Percentiles rank a stretch among this genome's conserved stretches.
phyloP scores from a whole-genome alignment of 495 filamentous ascomycete genomes.

The Hyaloscypha bicolor region DNA sequence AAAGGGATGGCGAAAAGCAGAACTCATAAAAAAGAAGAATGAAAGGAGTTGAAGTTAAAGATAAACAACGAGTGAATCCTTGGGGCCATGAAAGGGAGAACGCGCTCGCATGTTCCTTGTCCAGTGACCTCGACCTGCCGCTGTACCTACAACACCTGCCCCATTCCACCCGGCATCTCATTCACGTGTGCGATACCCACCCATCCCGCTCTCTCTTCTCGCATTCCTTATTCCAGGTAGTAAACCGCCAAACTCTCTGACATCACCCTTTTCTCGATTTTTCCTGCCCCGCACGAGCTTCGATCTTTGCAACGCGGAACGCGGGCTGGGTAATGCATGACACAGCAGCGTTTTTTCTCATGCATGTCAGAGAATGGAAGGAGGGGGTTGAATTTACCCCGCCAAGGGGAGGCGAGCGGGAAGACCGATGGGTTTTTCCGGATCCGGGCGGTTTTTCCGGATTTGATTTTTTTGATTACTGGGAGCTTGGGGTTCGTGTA shows the following conservation, averaged over 20 bases:
- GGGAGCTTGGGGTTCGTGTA: no score
- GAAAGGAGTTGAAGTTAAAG: no score
- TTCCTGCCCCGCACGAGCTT: neutral
- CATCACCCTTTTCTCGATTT: neutral
- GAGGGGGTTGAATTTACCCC: neutral
- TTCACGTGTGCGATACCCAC: neutral
- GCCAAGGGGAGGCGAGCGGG: neutral
- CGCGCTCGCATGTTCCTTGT: neutral
- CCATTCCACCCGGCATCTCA: neutral
- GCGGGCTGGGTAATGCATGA: neutral
- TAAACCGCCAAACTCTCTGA: neutral
- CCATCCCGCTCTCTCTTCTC: neutral
- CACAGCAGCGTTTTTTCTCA: neutral
- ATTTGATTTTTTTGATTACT: neutral
- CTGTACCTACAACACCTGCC: neutral
- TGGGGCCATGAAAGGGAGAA: neutral
- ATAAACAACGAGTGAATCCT: no score
- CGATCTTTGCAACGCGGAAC: neutral
- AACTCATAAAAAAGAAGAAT: no score
- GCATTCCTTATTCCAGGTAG: neutral
- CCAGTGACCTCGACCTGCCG: neutral
- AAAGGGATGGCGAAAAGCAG: no score
- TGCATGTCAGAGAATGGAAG: neutral
- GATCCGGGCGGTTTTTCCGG: neutral
- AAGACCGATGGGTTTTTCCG: conserved; percentile 1